phyloP scores from a whole-genome alignment of 768 basidiomycete genomes.

The Tubosaeta sp. region DNA sequence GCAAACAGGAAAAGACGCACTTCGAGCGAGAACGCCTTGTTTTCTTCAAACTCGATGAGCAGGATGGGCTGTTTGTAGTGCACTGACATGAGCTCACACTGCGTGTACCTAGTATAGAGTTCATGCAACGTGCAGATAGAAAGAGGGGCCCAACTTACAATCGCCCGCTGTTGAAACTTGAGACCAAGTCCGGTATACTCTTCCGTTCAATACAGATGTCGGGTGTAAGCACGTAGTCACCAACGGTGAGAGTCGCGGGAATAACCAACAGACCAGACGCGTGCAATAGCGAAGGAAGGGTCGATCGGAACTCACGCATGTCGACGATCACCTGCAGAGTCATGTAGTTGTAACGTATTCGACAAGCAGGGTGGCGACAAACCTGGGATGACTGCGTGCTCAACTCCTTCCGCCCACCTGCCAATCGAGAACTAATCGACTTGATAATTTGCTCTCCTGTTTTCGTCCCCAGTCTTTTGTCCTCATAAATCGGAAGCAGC shows the following conservation, averaged over 20 bases:
- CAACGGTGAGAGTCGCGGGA: conserved; percentile 91
- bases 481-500: conserved; percentile 80
- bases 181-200: conserved; percentile 87
- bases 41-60: conserved; percentile 96
- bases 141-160: conserved; percentile 57
- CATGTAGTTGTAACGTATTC: background rate
- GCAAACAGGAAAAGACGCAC: conserved; percentile 36
- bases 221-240: conserved; percentile 93
- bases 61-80: conserved; percentile 94
- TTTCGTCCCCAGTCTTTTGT: conserved; percentile 38
- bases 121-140: background rate
- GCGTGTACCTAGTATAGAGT: conserved; percentile 67
- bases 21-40: conserved; percentile 90
- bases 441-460: conserved; percentile 61
- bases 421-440: conserved; percentile 79
- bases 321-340: conserved; percentile 83
- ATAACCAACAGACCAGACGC: conserved; percentile 73
- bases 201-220: conserved; percentile 97
- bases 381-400: conserved; percentile 65
- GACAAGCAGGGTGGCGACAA: background rate
- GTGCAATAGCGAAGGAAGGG: conserved; percentile 85
- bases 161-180: conserved; percentile 90
- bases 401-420: conserved; percentile 74
- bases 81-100: conserved; percentile 95
- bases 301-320: conserved; percentile 93